Evolutionary conservation across 1,139 yeast species (phyloP).

Genomic region (Magnusiomyces sp.): DNA sequence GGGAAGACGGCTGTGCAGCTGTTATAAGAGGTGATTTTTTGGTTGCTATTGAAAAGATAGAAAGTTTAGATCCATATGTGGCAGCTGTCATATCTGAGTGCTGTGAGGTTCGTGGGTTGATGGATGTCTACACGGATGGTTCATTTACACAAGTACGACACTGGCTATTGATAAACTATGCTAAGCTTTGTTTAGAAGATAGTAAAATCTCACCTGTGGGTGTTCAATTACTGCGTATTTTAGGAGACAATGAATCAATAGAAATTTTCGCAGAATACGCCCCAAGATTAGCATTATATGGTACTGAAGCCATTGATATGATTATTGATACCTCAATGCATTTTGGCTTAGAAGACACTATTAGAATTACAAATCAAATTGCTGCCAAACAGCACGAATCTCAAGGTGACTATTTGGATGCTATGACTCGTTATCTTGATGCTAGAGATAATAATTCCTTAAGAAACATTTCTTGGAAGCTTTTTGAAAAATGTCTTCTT

Average conservation of each 20-base stretch:
- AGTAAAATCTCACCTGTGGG: conserved; percentile 19
- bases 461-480: conserved; percentile 38
- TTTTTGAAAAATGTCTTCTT: conserved; percentile 54
- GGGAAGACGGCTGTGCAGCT: conserved; percentile 60
- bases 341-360: conserved; percentile 28
- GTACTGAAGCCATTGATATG: conserved; percentile 78
- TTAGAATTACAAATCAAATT: conserved; percentile 17
- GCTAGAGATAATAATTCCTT: conserved; percentile 48
- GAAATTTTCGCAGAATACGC: conserved; percentile 50
- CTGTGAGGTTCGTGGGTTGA: conserved; percentile 55
- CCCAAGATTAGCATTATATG: conserved; percentile 45
- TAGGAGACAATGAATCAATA: conserved; percentile 29
- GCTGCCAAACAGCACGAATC: conserved; percentile 19
- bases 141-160: conserved; percentile 16
- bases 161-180: conserved; percentile 23
- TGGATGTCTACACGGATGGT: conserved; percentile 37
- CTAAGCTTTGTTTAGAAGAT: conserved; percentile 20
- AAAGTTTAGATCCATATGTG: conserved; percentile 55
- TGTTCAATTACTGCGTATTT: conserved; percentile 19
- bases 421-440: conserved; percentile 57
- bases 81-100: conserved; percentile 60
- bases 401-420: conserved; percentile 44
- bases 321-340: conserved; percentile 49
- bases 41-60: conserved; percentile 52
- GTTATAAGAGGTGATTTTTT: conserved; percentile 51